phyloP scores from a whole-genome alignment of 148 eudicot species.

The Rhododendron griersonianum region DNA sequence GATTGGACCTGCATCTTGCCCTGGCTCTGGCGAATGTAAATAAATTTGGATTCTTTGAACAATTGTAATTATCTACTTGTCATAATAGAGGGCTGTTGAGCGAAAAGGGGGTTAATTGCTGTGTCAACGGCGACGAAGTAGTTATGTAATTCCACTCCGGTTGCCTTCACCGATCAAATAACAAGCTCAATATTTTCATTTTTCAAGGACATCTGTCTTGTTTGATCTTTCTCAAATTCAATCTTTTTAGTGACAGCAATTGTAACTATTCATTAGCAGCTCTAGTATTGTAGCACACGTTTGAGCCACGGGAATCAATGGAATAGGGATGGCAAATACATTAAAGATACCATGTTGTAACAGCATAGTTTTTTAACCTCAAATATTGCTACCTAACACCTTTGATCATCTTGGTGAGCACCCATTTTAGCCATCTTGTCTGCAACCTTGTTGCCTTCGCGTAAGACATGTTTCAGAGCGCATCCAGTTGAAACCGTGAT shows the following conservation, averaged over 20 bases:
- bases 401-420: too few relatives aligned
- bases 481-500: too few relatives aligned
- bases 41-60: neutral
- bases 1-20: neutral
- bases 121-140: too few relatives aligned
- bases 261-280: neutral
- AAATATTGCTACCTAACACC: too few relatives aligned
- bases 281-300: neutral
- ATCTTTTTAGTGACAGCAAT: neutral
- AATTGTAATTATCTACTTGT: neutral
- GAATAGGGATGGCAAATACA: neutral
- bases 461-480: too few relatives aligned
- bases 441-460: too few relatives aligned
- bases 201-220: neutral
- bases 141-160: too few relatives aligned
- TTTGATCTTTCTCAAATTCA: neutral
- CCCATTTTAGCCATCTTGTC: neutral
- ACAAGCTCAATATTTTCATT: neutral
- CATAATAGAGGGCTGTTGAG: neutral
- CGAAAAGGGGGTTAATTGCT: too few relatives aligned
- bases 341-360: too few relatives aligned
- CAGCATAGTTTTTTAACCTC: too few relatives aligned
- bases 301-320: neutral
- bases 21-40: neutral
- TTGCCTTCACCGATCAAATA: neutral